These are phyloP conservation scores for Populus nigra DNA, from an alignment of 345 rosid species.

Conservation along the genomic window DNA sequence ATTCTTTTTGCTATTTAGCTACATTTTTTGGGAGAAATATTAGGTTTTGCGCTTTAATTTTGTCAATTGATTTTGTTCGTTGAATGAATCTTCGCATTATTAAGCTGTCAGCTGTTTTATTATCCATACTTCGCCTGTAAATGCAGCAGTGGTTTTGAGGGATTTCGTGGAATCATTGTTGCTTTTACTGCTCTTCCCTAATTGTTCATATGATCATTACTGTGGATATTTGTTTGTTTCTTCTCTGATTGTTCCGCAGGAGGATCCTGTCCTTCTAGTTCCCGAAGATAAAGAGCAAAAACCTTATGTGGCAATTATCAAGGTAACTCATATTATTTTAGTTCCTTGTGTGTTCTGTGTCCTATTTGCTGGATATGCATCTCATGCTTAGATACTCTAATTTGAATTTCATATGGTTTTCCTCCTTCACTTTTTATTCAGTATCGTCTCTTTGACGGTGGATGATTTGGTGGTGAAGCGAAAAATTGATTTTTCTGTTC, in stretches of 20 bases:
- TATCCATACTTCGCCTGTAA: not conserved
- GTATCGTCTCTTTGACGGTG: not conserved
- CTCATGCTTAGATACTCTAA: not conserved
- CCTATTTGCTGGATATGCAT: not conserved
- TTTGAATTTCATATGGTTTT: not conserved
- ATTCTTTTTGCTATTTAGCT: not conserved
- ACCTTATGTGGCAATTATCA: constrained; percentile 95
- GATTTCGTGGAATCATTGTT: not conserved
- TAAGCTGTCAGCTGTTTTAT: not conserved
- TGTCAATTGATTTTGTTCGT: not conserved
- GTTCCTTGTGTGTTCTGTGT: not conserved
- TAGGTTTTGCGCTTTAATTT: not conserved
- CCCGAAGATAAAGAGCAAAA: constrained; percentile 79
- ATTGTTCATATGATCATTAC: not conserved
- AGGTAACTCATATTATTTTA: constrained; percentile 47
- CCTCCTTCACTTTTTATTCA: not conserved
- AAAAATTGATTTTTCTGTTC: not conserved
- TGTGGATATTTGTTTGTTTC: not conserved
- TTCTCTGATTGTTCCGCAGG: constrained; percentile 43
- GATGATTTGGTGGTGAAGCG: not conserved
- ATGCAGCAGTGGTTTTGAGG: not conserved
- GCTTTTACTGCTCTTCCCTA: not conserved
- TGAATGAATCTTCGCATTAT: not conserved
- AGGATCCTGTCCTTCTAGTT: constrained; percentile 90
- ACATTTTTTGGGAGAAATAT: not conserved